These are phyloP conservation scores for Tephrocybe sp. DNA, from an alignment of 768 basidiomycete genomes.

Conservation along the genomic window DNA sequence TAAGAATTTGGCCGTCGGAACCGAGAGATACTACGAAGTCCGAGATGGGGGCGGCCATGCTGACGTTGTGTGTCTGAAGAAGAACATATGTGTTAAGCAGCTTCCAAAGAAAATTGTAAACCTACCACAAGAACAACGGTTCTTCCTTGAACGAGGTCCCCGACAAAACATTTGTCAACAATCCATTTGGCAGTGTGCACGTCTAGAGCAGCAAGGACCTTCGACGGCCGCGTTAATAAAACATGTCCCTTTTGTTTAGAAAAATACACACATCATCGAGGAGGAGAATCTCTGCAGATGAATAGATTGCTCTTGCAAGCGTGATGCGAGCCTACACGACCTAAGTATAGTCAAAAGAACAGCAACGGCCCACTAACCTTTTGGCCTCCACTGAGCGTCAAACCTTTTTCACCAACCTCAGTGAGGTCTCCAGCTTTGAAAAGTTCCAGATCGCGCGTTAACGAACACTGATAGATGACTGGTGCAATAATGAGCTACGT, in stretches of 20 bases:
- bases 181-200: constrained; percentile 82
- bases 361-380: constrained; percentile 20
- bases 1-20: too few species aligned
- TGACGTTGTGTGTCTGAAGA: constrained; percentile 51
- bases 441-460: constrained; percentile 69
- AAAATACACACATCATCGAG: constrained; percentile 72
- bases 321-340: constrained; percentile 41
- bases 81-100: neutral
- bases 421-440: constrained; percentile 67
- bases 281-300: constrained; percentile 57
- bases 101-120: neutral
- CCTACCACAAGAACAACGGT: constrained; percentile 80
- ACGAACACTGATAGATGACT: constrained; percentile 69
- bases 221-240: neutral
- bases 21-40: too few species aligned
- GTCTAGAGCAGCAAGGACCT: constrained; percentile 19
- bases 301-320: constrained; percentile 44
- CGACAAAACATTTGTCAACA: constrained; percentile 76
- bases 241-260: constrained; percentile 27
- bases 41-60: constrained; percentile 33
- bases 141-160: constrained; percentile 70
- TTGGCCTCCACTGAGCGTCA: constrained; percentile 54
- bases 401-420: constrained; percentile 70
- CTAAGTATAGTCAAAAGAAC: neutral
- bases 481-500: neutral